phyloP scores from a whole-genome alignment of 176 grass and related monocot species.

The Thinopyrum elongatum region DNA sequence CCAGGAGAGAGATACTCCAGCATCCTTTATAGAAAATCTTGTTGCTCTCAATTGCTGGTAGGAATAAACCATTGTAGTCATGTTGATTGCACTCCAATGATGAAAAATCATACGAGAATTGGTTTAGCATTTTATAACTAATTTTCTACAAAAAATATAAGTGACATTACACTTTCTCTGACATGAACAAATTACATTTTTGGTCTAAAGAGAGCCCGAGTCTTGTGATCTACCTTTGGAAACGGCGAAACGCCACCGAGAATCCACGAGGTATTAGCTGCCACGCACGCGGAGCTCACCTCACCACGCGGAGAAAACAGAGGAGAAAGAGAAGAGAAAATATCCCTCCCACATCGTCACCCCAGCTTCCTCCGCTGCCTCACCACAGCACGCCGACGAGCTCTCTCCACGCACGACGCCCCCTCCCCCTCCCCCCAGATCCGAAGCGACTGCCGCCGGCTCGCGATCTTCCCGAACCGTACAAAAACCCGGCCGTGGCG shows the following conservation, averaged over 20 bases:
- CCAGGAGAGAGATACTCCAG: no score
- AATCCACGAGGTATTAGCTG: conserved; percentile 2
- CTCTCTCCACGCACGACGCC: background rate
- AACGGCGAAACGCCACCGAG: background rate
- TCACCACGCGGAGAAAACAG: background rate
- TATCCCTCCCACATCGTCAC: conserved; percentile 19
- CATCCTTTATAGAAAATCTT: no score
- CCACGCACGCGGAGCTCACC: conserved; percentile 3
- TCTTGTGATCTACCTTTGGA: background rate
- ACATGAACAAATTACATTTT: no score
- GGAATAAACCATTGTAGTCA: no score
- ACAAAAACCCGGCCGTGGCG: conserved; percentile 23
- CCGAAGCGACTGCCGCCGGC: background rate
- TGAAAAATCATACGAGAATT: no score
- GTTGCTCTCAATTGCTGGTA: no score
- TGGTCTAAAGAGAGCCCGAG: background rate
- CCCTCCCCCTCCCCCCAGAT: background rate
- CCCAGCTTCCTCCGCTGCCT: conserved; percentile 22
- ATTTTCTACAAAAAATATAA: no score
- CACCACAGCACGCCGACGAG: conserved; percentile 18
- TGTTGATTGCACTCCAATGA: no score
- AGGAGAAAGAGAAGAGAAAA: conserved; percentile 16
- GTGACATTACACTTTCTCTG: no score
- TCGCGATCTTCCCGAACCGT: background rate
- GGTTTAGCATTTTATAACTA: no score